Conservation (phyloP, 441 rosid genomes). For the Croton setiger region DNA sequence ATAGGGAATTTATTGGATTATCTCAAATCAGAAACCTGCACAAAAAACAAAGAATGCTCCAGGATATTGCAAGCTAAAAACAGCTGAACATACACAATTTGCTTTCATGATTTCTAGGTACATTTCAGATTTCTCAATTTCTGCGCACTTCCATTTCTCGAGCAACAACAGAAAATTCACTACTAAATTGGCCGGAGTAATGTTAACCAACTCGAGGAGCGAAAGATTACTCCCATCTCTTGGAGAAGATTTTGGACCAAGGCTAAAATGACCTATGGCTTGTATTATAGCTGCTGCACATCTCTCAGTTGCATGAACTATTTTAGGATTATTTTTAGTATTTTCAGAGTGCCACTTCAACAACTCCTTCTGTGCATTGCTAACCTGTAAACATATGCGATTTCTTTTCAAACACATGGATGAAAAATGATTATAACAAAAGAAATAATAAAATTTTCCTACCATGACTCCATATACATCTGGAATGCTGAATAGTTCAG, state of each 20-base stretch:
- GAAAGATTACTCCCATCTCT: constrained; percentile 60
- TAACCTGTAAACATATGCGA: constrained; percentile 43
- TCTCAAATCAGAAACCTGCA: not conserved
- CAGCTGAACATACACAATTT: constrained; percentile 51
- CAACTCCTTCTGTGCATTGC: constrained; percentile 95
- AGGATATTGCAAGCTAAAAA: constrained; percentile 8
- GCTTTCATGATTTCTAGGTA: constrained; percentile 58
- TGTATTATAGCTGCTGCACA: constrained; percentile 90
- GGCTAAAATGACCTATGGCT: constrained; percentile 87
- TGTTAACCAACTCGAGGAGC: constrained; percentile 31
- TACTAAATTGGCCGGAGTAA: constrained; percentile 48
- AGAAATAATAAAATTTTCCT: constrained; percentile 18
- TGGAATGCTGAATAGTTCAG: constrained; percentile 82
- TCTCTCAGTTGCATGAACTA: constrained; percentile 78
- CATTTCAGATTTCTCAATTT: constrained; percentile 60
- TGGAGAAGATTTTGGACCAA: constrained; percentile 81
- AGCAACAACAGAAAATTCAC: constrained; percentile 69
- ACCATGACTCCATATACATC: constrained; percentile 90
- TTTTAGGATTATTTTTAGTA: constrained; percentile 73
- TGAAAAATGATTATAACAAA: too few species aligned
- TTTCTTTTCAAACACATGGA: too few species aligned
- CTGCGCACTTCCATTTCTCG: constrained; percentile 95
- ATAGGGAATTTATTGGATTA: not conserved
- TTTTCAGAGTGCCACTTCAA: constrained; percentile 85
- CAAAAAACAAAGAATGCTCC: constrained; percentile 2